Evolutionary conservation across 208 protist species (phyloP), one percentile per base, ranked within the genome.

Genomic region (Wallacemonas sp.): DNA sequence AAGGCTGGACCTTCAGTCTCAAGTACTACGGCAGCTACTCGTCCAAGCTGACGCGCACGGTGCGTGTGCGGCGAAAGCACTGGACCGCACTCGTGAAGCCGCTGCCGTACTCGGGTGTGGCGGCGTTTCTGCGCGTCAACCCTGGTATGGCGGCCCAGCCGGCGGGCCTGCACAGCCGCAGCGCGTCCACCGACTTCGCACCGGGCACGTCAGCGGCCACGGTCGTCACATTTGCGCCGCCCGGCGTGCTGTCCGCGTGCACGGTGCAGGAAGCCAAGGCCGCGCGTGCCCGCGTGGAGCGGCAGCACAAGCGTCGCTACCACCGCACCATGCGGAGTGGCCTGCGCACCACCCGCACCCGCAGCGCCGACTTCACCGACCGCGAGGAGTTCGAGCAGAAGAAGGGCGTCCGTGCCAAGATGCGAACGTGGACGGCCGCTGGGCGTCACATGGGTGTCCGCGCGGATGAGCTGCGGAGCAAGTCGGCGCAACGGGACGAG

Each of bases 1-100:
- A 87, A 46, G 89, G 89, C 2, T 95, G 89, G 89, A 81, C 76
- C 29, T 95, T 84, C 76, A 82, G 76, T 62, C 74, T 64, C 41
- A 78, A 80, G 52, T 93, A 93, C 72, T 83, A 91, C 78, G 81
- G 85, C 14, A 43, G 65, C 26, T 95, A 91, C 74, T 78, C 71
- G 2, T 65, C 61, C 30, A 74, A 52, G 16, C 46, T 80, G 52
- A 80, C 74, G 0, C 14, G 21, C 11, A 55, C 72, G 19, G 74
- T 80, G 64, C 75, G 77, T 21, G 63, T 89, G 43, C 83, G 89
- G n/a, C 78, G 89, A 2, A 79, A 83, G 72, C 83, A 82, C 21
- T 95, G 86, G 85, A 79, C 85, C 38, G 79, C 78, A 12, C 48
- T 85, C 44, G 43, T 91, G 29, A 71, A 72, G 61, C 68, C 77